Conservation (phyloP, 2,329 filamentous ascomycete species). For the Blastomyces parvus region DNA sequence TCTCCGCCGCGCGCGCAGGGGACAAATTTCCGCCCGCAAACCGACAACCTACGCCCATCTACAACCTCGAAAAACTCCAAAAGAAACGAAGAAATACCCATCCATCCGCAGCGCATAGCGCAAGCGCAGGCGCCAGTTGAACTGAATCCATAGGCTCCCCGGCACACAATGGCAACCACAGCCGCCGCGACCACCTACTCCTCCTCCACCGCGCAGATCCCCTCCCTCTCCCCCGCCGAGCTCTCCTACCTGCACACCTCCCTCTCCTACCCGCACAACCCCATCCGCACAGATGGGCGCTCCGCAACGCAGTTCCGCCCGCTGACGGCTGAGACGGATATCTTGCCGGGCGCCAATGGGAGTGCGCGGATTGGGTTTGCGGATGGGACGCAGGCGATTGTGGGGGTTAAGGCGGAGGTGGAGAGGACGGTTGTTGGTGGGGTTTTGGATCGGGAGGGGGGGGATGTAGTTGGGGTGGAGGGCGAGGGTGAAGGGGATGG, state of each 20-base stretch:
- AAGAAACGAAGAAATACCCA: too few relatives aligned
- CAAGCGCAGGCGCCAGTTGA: neutral
- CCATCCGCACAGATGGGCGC: conserved; percentile 83
- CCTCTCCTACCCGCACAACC: conserved; percentile 58
- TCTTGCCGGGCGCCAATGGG: conserved; percentile 82
- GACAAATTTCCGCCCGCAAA: too few relatives aligned
- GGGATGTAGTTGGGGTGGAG: conserved; percentile 26
- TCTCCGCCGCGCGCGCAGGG: too few relatives aligned
- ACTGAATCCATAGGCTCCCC: neutral
- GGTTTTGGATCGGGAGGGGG: conserved; percentile 30
- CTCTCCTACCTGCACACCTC: conserved; percentile 90
- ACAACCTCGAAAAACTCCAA: too few relatives aligned
- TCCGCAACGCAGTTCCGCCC: conserved; percentile 79
- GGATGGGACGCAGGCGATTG: conserved; percentile 91
- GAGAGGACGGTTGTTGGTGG: conserved; percentile 51
- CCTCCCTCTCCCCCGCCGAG: conserved; percentile 84
- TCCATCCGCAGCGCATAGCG: too few relatives aligned
- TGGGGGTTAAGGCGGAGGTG: conserved; percentile 91
- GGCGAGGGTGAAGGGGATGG: conserved; percentile 18
- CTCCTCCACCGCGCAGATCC: conserved; percentile 34
- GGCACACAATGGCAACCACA: conserved; percentile 50
- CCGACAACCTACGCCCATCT: too few relatives aligned
- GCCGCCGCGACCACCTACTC: conserved; percentile 43
- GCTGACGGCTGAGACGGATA: conserved; percentile 77
- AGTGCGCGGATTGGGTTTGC: conserved; percentile 89